phyloP scores from a whole-genome alignment of 208 protist genomes.

The Leishmania tropica region DNA sequence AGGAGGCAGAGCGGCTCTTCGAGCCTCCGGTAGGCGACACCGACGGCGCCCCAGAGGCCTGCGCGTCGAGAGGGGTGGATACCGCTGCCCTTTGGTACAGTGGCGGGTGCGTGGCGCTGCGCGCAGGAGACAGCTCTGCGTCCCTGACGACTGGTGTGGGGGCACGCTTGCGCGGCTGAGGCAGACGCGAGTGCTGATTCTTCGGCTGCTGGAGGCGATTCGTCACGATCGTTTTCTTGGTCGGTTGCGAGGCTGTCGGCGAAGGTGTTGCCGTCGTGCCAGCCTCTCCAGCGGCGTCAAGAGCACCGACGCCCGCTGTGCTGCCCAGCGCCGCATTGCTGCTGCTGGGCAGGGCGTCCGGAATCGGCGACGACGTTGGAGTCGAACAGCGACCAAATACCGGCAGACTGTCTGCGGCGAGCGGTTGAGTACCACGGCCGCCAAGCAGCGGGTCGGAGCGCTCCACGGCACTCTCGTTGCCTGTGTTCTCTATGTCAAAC shows the following conservation, averaged over 20 bases:
- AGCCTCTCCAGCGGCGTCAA: neutral
- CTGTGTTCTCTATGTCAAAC: constrained; percentile 15
- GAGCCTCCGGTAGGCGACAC: neutral
- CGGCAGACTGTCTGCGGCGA: neutral
- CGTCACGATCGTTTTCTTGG: constrained; percentile 44
- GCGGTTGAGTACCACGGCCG: neutral
- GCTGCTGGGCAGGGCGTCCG: neutral
- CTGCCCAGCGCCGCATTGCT: neutral
- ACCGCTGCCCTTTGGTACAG: constrained; percentile 8
- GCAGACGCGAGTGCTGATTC: constrained; percentile 5
- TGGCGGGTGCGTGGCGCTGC: constrained; percentile 14
- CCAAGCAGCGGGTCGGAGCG: neutral
- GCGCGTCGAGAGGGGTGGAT: constrained; percentile 8
- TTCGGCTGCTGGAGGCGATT: constrained; percentile 29
- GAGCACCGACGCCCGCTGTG: neutral
- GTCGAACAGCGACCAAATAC: neutral
- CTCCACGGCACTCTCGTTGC: neutral
- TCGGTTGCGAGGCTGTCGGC: neutral
- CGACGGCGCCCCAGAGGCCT: neutral
- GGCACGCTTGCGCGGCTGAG: neutral
- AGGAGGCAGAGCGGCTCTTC: neutral
- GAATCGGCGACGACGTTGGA: constrained; percentile 3
- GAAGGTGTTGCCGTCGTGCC: neutral
- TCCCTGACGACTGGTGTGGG: neutral
- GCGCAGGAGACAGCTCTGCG: neutral